A percentile compares a stretch with the other conserved stretches of the same genome.
These are phyloP conservation scores for Termitomyces titanicus DNA, from an alignment of 768 basidiomycete species.

Conservation along the genomic window DNA sequence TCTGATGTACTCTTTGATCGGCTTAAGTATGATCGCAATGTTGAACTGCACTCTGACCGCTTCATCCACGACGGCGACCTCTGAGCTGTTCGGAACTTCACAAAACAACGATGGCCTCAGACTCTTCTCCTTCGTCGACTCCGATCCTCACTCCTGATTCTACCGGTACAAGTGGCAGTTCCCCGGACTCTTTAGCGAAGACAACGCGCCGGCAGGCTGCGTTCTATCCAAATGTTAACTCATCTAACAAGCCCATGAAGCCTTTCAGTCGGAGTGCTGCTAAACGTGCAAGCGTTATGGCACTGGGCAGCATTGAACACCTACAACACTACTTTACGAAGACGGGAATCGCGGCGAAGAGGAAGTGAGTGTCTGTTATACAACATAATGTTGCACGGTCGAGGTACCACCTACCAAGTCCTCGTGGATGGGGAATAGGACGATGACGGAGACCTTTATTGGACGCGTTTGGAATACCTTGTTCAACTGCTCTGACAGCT, in stretches of 20 bases:
- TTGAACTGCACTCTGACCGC: background rate
- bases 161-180: conserved; percentile 35
- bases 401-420: background rate
- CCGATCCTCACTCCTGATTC: conserved; percentile 63
- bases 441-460: background rate
- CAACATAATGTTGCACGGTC: background rate
- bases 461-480: background rate
- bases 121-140: conserved; percentile 44
- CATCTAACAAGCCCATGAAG: conserved; percentile 70
- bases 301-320: conserved; percentile 93
- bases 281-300: conserved; percentile 91
- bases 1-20: conserved; percentile 1
- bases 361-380: conserved; percentile 50
- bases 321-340: conserved; percentile 95
- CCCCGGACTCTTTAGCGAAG: conserved; percentile 25
- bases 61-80: conserved; percentile 8
- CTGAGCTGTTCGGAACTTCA: background rate
- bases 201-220: conserved; percentile 68
- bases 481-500: background rate
- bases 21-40: conserved; percentile 5
- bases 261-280: conserved; percentile 90
- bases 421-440: background rate
- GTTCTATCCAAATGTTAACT: conserved; percentile 73
- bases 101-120: conserved; percentile 28
- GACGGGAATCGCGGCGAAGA: conserved; percentile 71